Evolutionary conservation across 306 rosid species (phyloP).

Genomic region (Malus asiatica): DNA sequence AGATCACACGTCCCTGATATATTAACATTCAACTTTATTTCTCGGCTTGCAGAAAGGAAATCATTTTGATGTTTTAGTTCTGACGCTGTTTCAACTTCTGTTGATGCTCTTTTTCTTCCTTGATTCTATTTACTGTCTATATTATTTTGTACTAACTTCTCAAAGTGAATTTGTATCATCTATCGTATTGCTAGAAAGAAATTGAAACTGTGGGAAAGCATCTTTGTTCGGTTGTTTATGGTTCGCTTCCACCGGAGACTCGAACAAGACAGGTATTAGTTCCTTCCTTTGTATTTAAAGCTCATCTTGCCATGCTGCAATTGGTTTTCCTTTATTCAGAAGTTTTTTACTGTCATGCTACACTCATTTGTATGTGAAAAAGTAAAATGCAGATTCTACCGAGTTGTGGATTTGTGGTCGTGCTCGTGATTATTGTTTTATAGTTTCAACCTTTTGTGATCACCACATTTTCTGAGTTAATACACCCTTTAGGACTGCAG

Average conservation of each 20-base stretch:
- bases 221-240: conserved; percentile 95
- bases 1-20: neutral
- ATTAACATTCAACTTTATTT: neutral
- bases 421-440: conserved; percentile 17
- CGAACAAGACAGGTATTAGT: conserved; percentile 85
- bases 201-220: conserved; percentile 61
- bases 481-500: conserved; percentile 62
- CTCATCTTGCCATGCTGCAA: conserved; percentile 10
- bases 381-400: neutral
- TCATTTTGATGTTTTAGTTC: neutral
- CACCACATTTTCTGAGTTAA: conserved; percentile 19
- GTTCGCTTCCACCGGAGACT: conserved; percentile 94
- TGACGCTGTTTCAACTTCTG: neutral
- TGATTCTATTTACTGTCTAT: conserved; percentile 1
- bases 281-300: conserved; percentile 15
- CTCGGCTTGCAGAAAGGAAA: neutral
- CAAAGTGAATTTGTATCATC: conserved; percentile 7
- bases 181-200: conserved; percentile 44
- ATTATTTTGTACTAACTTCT: conserved; percentile 15
- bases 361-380: conserved; percentile 1
- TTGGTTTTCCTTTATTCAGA: conserved; percentile 4
- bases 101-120: neutral
- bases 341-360: neutral
- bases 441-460: conserved; percentile 6
- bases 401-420: neutral